Evolutionary conservation across 352 stramenopile species (phyloP).

Genomic region (Halophytophthora batemanensis): DNA sequence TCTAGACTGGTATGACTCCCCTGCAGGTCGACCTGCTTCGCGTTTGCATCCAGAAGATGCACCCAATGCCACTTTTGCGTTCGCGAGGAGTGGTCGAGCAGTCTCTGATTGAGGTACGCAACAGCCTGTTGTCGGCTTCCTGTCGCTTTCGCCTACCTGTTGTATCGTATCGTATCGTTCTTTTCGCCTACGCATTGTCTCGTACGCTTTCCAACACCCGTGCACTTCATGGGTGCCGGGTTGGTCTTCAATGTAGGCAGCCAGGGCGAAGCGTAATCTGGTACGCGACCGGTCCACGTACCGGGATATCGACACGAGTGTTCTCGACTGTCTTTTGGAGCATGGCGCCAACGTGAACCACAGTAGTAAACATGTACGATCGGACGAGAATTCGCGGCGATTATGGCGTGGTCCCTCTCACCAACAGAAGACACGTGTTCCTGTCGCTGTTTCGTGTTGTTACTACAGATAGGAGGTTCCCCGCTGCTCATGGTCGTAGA

Average conservation of each 20-base stretch:
- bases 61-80: conserved; percentile 24
- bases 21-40: conserved; percentile 31
- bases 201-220: conserved; percentile 3
- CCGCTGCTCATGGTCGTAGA: conserved; percentile 23
- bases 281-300: conserved; percentile 20
- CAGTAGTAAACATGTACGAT: conserved; percentile 2
- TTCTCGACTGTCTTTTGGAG: conserved; percentile 21
- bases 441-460: not conserved
- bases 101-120: conserved; percentile 21
- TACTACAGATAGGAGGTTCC: conserved; percentile 18
- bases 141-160: not conserved
- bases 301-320: conserved; percentile 26
- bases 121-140: not conserved
- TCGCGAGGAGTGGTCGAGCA: conserved; percentile 22
- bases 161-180: too few relatives aligned
- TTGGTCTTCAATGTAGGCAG: conserved; percentile 17
- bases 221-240: not conserved
- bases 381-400: too few relatives aligned
- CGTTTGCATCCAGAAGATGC: conserved; percentile 32
- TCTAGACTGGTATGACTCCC: conserved; percentile 24
- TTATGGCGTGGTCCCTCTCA: too few relatives aligned
- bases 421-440: not conserved
- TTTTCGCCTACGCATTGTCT: too few relatives aligned
- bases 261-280: conserved; percentile 19
- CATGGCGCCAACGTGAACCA: conserved; percentile 18